Conservation (phyloP, 441 rosid species). For the Theobroma grandiflorum region DNA sequence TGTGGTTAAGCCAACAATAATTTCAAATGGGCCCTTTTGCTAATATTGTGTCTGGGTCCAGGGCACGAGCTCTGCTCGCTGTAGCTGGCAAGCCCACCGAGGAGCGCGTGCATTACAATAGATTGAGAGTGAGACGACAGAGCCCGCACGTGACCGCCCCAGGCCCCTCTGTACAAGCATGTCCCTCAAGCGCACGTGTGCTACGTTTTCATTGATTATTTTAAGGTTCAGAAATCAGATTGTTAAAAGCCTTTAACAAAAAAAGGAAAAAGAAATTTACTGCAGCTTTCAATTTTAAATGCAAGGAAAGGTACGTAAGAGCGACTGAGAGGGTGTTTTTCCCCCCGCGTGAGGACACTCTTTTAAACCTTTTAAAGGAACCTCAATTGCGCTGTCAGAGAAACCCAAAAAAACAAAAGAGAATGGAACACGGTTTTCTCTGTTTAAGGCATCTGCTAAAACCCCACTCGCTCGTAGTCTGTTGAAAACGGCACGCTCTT, state of each 20-base stretch:
- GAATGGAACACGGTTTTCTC: no score
- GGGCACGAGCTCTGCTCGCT: slow-evolving; percentile 23
- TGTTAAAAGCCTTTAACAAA: no score
- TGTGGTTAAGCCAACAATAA: neutral
- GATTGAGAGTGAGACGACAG: slow-evolving; percentile 24
- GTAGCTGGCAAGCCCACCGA: neutral
- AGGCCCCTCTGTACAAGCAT: slow-evolving; percentile 26
- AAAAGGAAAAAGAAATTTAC: neutral
- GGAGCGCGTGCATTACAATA: slow-evolving; percentile 25
- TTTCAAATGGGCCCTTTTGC: neutral
- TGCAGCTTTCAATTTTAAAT: slow-evolving; percentile 17
- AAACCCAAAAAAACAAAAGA: neutral
- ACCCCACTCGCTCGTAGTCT: neutral
- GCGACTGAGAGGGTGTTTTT: neutral
- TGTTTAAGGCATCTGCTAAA: neutral
- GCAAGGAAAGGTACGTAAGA: neutral
- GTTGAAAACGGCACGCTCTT: neutral
- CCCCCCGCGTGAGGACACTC: neutral
- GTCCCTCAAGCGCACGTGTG: slow-evolving; percentile 49
- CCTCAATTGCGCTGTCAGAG: neutral
- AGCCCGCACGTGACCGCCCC: slow-evolving; percentile 51
- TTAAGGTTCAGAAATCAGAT: slow-evolving; percentile 3
- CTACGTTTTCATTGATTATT: slow-evolving; percentile 6
- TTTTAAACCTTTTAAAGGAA: neutral
- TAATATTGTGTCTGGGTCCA: slow-evolving; percentile 10